Percentiles rank a stretch among this genome's conserved stretches.
These are phyloP conservation scores for Usnea hakonensis DNA, from an alignment of 495 filamentous ascomycete species.

Conservation along the genomic window DNA sequence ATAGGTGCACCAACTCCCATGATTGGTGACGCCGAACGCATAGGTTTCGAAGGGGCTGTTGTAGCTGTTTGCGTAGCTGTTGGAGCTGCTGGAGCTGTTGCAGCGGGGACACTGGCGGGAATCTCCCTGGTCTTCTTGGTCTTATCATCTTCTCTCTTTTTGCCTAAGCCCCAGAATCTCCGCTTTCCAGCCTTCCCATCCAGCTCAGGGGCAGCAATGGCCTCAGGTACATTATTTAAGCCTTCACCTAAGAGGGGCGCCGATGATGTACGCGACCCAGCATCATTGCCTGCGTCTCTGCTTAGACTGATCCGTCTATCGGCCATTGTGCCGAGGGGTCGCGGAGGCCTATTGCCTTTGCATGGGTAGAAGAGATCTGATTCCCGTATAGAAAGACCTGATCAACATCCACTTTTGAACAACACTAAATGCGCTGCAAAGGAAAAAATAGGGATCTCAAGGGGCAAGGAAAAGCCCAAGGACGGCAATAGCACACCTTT, in stretches of 20 bases:
- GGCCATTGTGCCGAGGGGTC: conserved; percentile 12
- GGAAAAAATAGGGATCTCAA: neutral
- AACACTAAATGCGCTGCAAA: neutral
- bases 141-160: conserved; percentile 52
- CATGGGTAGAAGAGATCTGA: conserved; percentile 1
- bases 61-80: conserved; percentile 22
- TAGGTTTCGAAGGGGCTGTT: conserved; percentile 8
- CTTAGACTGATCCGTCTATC: conserved; percentile 10
- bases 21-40: conserved; percentile 23
- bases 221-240: conserved; percentile 24
- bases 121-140: conserved; percentile 33
- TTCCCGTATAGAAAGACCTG: neutral
- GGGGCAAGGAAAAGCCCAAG: neutral
- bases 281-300: conserved; percentile 18
- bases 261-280: conserved; percentile 18
- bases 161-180: conserved; percentile 55
- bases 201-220: conserved; percentile 21
- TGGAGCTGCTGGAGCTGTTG: conserved; percentile 23
- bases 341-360: conserved; percentile 1
- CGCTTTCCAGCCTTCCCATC: conserved; percentile 29
- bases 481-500: neutral
- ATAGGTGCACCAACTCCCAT: conserved; percentile 15
- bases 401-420: neutral
- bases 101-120: conserved; percentile 25
- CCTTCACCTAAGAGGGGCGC: conserved; percentile 28